Evolutionary conservation across 495 filamentous ascomycete genomes (phyloP), one percentile per base, ranked within the genome.

Genomic region (Penicillium subrubescens): DNA sequence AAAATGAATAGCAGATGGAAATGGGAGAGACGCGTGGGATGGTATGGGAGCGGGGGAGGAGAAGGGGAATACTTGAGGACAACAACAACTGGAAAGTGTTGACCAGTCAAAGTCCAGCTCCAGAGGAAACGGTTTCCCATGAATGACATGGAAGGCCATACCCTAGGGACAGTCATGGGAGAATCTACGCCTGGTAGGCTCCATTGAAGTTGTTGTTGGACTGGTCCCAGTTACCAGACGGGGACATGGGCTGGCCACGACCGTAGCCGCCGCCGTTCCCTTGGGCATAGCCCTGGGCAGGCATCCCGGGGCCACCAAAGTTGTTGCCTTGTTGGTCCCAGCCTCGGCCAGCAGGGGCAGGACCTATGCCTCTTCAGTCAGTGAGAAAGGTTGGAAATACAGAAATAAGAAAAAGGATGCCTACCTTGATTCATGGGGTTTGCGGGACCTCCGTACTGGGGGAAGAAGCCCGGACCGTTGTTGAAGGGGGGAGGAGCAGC

Each of bases 401-500:
- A 60, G 21, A 60, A 11, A 35, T 25, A 21, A 52, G 46, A 43
- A 66, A 59, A 65, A 15, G 67, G 70, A 73, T 74, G 67, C 77
- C 75, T 78, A 83, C 86, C 84, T 80, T 86, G 86, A 75, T 87
- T 89, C 88, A 92, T 93, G 33, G 89, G 87, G 63, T 88, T 88
- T 34, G 90, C 87, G 61, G 87, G 85, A 46, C 85, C 85, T 29
- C 73, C 75, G 71, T 97, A 99, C 77, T 98, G 96, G 66, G 95
- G 96, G 77, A 97, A 99, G 82, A 91, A 97, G 23, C 91, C 87
- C 10, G 92, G 92, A 67, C 89, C 91, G 70, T 88, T 87, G 57
- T 63, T 89, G 89, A 81, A 88, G 33, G 53, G 53, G 33, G 53
- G 53, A 84, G 71, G 79, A 71, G 83, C 87, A 82, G 64, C 88